phyloP scores from a whole-genome alignment of 805 yeast species.

The Maudiozyma bulderi region DNA sequence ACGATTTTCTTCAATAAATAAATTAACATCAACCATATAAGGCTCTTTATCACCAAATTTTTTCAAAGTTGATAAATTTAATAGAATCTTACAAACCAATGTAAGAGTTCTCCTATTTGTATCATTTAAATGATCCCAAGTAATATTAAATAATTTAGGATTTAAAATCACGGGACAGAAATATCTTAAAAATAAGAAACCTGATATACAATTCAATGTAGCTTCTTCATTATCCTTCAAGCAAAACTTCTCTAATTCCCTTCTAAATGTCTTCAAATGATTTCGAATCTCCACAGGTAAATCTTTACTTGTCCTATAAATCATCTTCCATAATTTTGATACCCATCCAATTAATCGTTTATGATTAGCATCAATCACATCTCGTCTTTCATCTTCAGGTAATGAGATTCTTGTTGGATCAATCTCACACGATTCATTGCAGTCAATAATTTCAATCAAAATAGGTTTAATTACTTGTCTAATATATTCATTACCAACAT shows the following conservation, averaged over 20 bases:
- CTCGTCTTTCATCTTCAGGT: conserved; percentile 29
- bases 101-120: conserved; percentile 70
- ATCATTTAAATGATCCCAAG: conserved; percentile 62
- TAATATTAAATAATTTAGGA: conserved; percentile 74
- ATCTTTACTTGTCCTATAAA: conserved; percentile 60
- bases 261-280: conserved; percentile 54
- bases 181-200: conserved; percentile 75
- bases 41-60: conserved; percentile 78
- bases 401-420: conserved; percentile 56
- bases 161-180: conserved; percentile 87
- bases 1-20: conserved; percentile 49
- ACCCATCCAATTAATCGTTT: conserved; percentile 41
- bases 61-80: conserved; percentile 71
- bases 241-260: conserved; percentile 48
- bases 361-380: conserved; percentile 40
- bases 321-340: conserved; percentile 54
- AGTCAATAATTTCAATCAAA: conserved; percentile 42
- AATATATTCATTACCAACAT: conserved; percentile 73
- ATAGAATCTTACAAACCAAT: conserved; percentile 64
- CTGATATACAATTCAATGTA: conserved; percentile 66
- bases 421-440: conserved; percentile 59
- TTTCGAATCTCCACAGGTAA: conserved; percentile 58
- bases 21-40: conserved; percentile 60
- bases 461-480: conserved; percentile 65
- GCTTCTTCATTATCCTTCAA: conserved; percentile 37